Conservation (phyloP, 2,329 filamentous ascomycete species). For the Chalaropsis ovoidea region DNA sequence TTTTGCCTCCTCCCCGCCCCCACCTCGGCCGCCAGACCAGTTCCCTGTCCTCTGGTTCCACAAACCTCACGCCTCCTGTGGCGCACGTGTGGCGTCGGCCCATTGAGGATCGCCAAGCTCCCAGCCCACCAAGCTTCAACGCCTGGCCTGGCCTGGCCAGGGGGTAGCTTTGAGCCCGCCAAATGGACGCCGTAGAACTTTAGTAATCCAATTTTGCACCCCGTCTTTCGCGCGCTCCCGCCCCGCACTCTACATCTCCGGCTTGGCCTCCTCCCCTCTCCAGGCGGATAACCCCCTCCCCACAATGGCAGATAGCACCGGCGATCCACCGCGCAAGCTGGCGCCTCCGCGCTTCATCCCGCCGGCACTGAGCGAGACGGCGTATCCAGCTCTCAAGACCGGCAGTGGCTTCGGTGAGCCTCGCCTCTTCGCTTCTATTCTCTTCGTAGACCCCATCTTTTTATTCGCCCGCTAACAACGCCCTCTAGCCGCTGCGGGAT, state of each 20-base stretch:
- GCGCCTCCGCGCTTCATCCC: constrained; percentile 23
- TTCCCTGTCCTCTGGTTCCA: not conserved
- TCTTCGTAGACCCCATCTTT: not conserved
- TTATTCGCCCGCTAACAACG: not conserved
- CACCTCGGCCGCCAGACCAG: not conserved
- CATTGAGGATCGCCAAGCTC: not conserved
- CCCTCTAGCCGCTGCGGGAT: constrained; percentile 43
- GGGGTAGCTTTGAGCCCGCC: too few species aligned
- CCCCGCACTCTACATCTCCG: not conserved
- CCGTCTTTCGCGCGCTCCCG: not conserved
- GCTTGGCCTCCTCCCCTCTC: not conserved
- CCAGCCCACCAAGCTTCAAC: not conserved
- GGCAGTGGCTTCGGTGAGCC: constrained; percentile 20
- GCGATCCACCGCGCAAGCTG: constrained; percentile 13
- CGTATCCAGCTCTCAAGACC: constrained; percentile 17
- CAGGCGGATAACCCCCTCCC: not conserved
- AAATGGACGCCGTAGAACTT: not conserved
- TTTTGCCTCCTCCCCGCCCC: constrained; percentile 14
- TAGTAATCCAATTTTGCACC: not conserved
- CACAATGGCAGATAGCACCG: constrained; percentile 14
- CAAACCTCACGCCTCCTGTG: not conserved
- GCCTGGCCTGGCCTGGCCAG: too few species aligned
- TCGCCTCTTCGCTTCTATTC: not conserved
- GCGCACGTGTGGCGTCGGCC: not conserved
- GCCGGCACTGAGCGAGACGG: constrained; percentile 19